phyloP scores from a whole-genome alignment of 768 basidiomycete species.

The Termitomyces sp. region DNA sequence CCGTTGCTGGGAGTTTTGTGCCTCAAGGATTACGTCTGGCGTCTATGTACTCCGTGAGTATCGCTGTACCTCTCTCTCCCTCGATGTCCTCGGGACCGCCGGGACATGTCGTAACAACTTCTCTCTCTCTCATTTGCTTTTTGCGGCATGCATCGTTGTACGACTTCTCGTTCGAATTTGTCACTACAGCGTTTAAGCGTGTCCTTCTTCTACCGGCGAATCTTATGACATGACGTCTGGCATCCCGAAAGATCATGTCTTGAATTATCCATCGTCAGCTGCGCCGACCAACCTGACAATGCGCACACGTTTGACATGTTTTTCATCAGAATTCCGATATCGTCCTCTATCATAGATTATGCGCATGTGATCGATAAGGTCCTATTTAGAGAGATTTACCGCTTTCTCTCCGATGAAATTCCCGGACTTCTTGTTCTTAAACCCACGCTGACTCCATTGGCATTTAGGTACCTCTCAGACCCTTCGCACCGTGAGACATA shows the following conservation, averaged over 20 bases:
- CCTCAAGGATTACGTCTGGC: slow-evolving; percentile 52
- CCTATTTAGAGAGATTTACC: background rate
- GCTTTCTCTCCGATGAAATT: background rate
- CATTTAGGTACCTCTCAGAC: slow-evolving; percentile 52
- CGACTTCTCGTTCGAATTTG: background rate
- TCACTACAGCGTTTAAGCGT: background rate
- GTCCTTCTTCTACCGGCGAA: background rate
- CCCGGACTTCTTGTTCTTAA: background rate
- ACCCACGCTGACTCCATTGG: slow-evolving; percentile 12
- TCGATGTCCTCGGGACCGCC: slow-evolving; percentile 5
- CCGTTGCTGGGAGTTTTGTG: slow-evolving; percentile 47
- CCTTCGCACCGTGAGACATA: slow-evolving; percentile 67
- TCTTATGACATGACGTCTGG: background rate
- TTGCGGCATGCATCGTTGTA: background rate
- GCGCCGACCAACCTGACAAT: background rate
- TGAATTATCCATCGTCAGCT: background rate
- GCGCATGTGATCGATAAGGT: background rate
- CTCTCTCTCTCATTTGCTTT: background rate
- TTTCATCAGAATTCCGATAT: background rate
- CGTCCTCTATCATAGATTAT: background rate
- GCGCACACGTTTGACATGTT: background rate
- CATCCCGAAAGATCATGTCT: background rate
- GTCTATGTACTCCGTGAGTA: slow-evolving; percentile 61
- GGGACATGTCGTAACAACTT: background rate
- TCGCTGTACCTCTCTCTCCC: background rate